Conservation (phyloP, 2,329 filamentous ascomycete species). For the Colletotrichum sojae region DNA sequence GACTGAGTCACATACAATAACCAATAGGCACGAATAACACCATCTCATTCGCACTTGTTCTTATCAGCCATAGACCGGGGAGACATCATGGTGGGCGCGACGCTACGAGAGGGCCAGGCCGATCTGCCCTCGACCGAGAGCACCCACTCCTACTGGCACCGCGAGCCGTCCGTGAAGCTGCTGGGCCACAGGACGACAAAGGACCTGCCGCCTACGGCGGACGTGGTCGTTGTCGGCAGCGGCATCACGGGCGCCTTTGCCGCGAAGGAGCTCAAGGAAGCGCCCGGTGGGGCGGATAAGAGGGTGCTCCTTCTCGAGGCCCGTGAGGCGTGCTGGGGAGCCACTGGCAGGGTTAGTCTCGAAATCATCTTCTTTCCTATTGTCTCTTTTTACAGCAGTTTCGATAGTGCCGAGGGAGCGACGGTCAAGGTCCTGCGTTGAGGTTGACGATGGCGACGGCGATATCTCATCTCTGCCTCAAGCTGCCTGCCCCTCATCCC, state of each 20-base stretch:
- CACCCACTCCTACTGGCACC: constrained; percentile 81
- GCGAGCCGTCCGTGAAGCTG: constrained; percentile 74
- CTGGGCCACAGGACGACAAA: constrained; percentile 77
- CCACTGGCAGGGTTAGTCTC: constrained; percentile 79
- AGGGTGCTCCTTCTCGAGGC: constrained; percentile 83
- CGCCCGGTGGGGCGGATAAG: constrained; percentile 54
- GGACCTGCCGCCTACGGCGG: constrained; percentile 72
- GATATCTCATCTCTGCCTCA: background rate
- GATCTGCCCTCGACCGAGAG: constrained; percentile 73
- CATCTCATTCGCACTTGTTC: background rate
- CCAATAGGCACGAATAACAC: too few relatives aligned
- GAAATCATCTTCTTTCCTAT: constrained; percentile 44
- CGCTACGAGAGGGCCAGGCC: constrained; percentile 55
- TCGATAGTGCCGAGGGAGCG: background rate
- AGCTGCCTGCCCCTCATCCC: background rate
- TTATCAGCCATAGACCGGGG: background rate
- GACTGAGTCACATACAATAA: background rate
- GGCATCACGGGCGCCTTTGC: constrained; percentile 84
- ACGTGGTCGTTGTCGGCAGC: constrained; percentile 81
- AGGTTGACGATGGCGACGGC: background rate
- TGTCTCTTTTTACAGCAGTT: background rate
- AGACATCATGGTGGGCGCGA: constrained; percentile 49
- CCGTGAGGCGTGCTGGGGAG: constrained; percentile 84
- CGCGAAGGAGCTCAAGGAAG: constrained; percentile 72
- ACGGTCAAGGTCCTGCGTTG: background rate